Base-by-base conservation (phyloP, 2,329 filamentous ascomycete species). In the Sordariomycetes sp. region DNA sequence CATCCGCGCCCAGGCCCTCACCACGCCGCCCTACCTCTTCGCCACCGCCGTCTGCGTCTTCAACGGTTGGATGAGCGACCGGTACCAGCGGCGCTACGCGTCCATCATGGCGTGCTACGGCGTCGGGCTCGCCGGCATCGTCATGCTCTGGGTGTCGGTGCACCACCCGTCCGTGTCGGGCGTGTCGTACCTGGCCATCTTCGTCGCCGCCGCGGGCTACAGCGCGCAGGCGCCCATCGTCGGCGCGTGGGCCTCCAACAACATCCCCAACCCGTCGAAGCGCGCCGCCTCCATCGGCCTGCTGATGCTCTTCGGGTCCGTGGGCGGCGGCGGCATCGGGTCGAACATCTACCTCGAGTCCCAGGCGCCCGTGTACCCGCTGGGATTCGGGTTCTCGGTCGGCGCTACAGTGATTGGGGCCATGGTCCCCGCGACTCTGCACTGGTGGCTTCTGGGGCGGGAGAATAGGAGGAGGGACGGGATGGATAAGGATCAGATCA, bases 51-150 rank as follows among this genome's bases (percentile, higher is more conserved):
- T 85, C 2, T 90, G 87, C 0, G 73, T 90, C 8, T 58, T 72
- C 1, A 73, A 88, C 16, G 87, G 87, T 1, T 87, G 77, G 63
- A 66, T 85, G 3, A 85, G 85, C 0, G 88, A 90, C 65, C 76
- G 80, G 10, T 88, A 84, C 0, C 73, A 77, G 4, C 76, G 79
- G 62, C 77, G 88, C 43, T 87, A 86, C 0, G 69, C 83, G 25
- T 88, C 81, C 70, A 89, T 89, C 61, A 87, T 90, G 18, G 62
- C 63, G 7, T 75, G 82, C 25, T 81, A 83, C 0, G 50, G 82
- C 1, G 62, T 90, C 2, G 86, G 82, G 2, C 83, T 89, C 4
- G 66, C 74, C 0, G 87, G 87, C 0, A 90, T 90, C 63, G 66
- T 71, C 7, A 86, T 90, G 81, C 74, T 89, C 0, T 68, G 35